A percentile compares a stretch with the other conserved stretches of the same genome.
Conservation (phyloP, 2,329 filamentous ascomycete species). For the Calonectria honghensis region DNA sequence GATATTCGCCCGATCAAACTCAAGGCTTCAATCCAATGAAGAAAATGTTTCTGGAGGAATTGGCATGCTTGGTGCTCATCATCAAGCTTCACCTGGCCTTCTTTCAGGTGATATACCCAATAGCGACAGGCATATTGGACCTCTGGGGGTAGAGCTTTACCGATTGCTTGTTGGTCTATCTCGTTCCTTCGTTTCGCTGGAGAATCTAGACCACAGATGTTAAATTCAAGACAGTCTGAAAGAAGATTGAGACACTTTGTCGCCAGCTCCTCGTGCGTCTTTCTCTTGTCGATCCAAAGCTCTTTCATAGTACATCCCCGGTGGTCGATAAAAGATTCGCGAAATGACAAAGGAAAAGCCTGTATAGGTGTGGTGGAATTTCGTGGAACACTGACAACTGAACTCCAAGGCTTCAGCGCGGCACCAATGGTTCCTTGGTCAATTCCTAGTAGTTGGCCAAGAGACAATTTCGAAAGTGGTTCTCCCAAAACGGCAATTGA, state of each 20-base stretch:
- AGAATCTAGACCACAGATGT: background rate
- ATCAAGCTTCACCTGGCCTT: conserved; percentile 52
- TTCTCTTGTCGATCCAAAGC: conserved; percentile 55
- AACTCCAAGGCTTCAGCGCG: background rate
- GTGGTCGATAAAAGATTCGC: conserved; percentile 61
- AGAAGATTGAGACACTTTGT: background rate
- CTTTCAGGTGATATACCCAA: conserved; percentile 58
- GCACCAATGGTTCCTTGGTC: background rate
- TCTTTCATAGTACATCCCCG: conserved; percentile 48
- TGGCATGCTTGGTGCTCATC: conserved; percentile 46
- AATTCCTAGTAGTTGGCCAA: conserved; percentile 49
- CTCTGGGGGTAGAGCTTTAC: background rate
- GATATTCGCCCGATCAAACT: conserved; percentile 24
- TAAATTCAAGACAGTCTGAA: background rate
- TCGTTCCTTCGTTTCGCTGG: background rate
- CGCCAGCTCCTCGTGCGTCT: background rate
- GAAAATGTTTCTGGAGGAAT: conserved; percentile 42
- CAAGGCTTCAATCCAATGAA: conserved; percentile 46
- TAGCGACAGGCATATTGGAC: conserved; percentile 59
- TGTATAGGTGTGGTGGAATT: background rate
- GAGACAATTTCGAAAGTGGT: conserved; percentile 43
- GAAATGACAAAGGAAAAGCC: conserved; percentile 56
- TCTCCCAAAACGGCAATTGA: background rate
- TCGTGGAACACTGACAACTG: background rate
- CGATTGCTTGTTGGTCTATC: background rate